phyloP scores from a whole-genome alignment of 2,329 filamentous ascomycete genomes.

The Pseudopyrenochaeta lycopersici region DNA sequence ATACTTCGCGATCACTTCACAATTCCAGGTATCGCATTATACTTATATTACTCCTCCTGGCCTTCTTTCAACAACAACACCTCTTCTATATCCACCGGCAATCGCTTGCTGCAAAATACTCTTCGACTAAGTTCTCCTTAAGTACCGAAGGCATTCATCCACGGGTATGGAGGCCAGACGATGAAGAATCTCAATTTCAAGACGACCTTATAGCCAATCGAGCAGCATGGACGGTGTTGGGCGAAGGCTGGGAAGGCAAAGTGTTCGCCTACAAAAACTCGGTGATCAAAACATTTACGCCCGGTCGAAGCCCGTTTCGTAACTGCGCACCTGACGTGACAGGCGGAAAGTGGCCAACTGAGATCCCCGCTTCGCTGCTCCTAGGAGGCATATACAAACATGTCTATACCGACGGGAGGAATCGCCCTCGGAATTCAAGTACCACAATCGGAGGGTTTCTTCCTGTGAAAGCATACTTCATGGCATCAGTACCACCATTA shows the following conservation, averaged over 20 bases:
- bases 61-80: constrained; percentile 27
- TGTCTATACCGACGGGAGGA: neutral
- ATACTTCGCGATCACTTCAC: constrained; percentile 9
- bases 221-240: constrained; percentile 25
- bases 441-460: constrained; percentile 17
- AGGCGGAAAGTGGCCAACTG: constrained; percentile 31
- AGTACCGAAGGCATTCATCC: neutral
- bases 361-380: constrained; percentile 35
- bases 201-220: constrained; percentile 30
- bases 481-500: constrained; percentile 14
- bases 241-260: constrained; percentile 35
- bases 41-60: constrained; percentile 20
- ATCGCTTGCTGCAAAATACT: constrained; percentile 31
- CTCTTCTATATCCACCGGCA: constrained; percentile 26
- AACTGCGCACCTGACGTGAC: constrained; percentile 29
- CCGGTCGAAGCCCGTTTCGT: constrained; percentile 33
- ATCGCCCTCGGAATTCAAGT: neutral
- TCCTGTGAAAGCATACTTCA: constrained; percentile 25
- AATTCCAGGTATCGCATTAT: constrained; percentile 20
- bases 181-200: constrained; percentile 16
- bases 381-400: constrained; percentile 18
- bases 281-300: constrained; percentile 38
- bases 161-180: constrained; percentile 7
- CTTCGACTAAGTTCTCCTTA: constrained; percentile 22
- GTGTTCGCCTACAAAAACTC: constrained; percentile 28